phyloP scores from a whole-genome alignment of 345 rosid genomes.

The Gossypium raimondii region DNA sequence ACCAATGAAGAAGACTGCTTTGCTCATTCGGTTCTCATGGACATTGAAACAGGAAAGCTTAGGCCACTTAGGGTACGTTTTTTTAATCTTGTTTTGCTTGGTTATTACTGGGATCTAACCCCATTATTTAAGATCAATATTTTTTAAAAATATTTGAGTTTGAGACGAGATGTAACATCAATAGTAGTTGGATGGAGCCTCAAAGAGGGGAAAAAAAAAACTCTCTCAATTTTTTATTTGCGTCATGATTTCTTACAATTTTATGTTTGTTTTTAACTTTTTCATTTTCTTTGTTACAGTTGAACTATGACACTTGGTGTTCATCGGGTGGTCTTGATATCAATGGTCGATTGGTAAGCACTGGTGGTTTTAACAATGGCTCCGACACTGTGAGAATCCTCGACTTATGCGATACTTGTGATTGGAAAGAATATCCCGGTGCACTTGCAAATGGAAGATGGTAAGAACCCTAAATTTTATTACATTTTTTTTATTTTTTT shows the following conservation, averaged over 20 bases:
- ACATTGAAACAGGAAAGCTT: slow-evolving; percentile 34
- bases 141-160: too few relatives aligned
- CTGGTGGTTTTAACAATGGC: slow-evolving; percentile 70
- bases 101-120: too few relatives aligned
- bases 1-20: slow-evolving; percentile 52
- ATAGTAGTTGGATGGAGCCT: too few relatives aligned
- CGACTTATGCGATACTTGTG: slow-evolving; percentile 28
- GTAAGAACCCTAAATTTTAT: slow-evolving; percentile 14
- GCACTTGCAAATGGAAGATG: slow-evolving; percentile 70
- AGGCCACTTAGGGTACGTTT: slow-evolving; percentile 45
- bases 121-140: too few relatives aligned
- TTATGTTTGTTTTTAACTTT: background rate
- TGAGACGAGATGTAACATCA: too few relatives aligned
- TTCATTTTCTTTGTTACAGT: slow-evolving; percentile 31
- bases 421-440: slow-evolving; percentile 62
- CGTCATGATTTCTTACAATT: background rate
- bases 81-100: background rate
- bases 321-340: slow-evolving; percentile 76
- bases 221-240: too few relatives aligned
- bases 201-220: too few relatives aligned
- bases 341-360: slow-evolving; percentile 71
- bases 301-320: slow-evolving; percentile 82
- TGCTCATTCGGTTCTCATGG: slow-evolving; percentile 57
- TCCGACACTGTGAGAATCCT: slow-evolving; percentile 61
- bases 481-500: background rate